Evolutionary conservation across 2,329 filamentous ascomycete species (phyloP), one percentile per base, ranked within the genome.

Genomic region (Shiraia sp.): DNA sequence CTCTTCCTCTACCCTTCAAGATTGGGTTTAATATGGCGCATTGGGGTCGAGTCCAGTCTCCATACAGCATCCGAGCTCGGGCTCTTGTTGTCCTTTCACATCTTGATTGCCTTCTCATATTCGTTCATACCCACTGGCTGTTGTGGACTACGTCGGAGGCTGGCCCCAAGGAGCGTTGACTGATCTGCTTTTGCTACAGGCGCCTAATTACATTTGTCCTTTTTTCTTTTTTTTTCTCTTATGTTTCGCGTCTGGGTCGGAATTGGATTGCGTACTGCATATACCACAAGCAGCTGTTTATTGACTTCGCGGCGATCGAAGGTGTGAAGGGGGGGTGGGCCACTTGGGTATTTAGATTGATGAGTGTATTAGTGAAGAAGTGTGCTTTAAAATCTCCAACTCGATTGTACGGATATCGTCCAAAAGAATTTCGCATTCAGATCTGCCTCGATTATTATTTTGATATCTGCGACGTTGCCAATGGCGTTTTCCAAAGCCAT

Each of bases 201-300:
- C 48, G 45, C 51, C 55, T 63, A 64, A 65, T 63, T 50, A 33
- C 51, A 57, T 46, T 46, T 56, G 48, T 42, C 41, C 47, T 44
- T 54, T 45, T 47, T 36, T 53, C 43, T 40, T 42, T 48, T 48
- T 19, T 53, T 49, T 49, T 41, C 35, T 36, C 43, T 45, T 22
- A 5, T 22, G 19, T 22, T 32, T 42, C 39, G 26, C 46, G 27
- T 53, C 45, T 46, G 40, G 45, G 51, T 42, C 52, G 45, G 34
- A 48, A 38, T 55, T 22, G 42, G 43, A 35, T 53, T 48, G 61
- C 38, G 38, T 57, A 49, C 50, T 63, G 60, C 61, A 65, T 65
- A 70, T 70, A 69, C 65, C 68, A 69, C 40, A 47, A 57, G 53
- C 62, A 48, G 58, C 49, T 57, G 53, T 44, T 59, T 55, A 49